Conservation (phyloP, 208 protist species). For the Leishmania amazonensis region DNA sequence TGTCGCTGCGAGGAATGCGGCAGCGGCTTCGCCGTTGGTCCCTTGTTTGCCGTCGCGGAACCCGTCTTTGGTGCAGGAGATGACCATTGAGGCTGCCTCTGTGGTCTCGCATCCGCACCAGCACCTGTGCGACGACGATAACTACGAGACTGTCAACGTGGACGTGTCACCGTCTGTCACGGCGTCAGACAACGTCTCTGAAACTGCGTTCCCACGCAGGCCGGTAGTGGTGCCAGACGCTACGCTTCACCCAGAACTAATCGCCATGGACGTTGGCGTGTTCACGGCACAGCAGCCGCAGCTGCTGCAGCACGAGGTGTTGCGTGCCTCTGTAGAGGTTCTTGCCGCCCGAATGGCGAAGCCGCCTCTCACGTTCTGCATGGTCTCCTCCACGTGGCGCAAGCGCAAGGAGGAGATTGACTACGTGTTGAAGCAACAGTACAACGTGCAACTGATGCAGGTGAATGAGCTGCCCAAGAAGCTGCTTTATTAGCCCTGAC, state of each 20-base stretch:
- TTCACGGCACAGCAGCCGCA: background rate
- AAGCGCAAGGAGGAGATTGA: constrained; percentile 40
- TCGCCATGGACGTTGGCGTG: background rate
- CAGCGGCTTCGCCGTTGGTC: background rate
- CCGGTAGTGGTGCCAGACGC: background rate
- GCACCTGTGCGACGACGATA: background rate
- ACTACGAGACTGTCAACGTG: background rate
- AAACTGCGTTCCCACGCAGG: background rate
- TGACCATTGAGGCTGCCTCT: background rate
- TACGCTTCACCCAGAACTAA: no score
- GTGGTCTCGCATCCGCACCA: background rate
- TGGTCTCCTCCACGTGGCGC: constrained; percentile 44
- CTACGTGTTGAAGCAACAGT: constrained; percentile 47
- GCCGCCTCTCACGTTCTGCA: constrained; percentile 24
- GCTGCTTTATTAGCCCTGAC: background rate
- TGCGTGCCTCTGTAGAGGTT: constrained; percentile 19
- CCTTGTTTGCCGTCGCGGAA: background rate
- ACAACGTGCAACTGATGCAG: constrained; percentile 44
- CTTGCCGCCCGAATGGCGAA: constrained; percentile 20
- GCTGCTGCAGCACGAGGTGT: constrained; percentile 17
- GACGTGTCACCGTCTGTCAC: background rate
- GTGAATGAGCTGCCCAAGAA: constrained; percentile 26
- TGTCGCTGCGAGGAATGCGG: background rate
- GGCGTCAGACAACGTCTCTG: background rate
- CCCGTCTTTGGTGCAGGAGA: background rate